phyloP scores from a whole-genome alignment of 2,329 filamentous ascomycete species.

The Talaromyces sp. region DNA sequence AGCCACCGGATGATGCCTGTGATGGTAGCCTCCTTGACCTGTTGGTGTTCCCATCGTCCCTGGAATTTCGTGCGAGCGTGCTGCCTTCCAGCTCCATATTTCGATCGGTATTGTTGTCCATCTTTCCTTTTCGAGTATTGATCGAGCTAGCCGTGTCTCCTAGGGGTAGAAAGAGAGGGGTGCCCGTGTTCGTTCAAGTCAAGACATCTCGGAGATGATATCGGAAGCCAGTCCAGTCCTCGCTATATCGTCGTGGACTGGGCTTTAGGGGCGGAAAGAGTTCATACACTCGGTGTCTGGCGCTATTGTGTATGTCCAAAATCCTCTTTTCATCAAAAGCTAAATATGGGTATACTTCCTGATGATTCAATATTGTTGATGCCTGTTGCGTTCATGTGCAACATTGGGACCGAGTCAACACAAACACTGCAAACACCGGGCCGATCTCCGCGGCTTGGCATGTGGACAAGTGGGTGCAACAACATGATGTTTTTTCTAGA shows the following conservation, averaged over 20 bases:
- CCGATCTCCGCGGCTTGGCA: not conserved
- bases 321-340: not conserved
- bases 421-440: slow-evolving; percentile 12
- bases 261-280: not conserved
- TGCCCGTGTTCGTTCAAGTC: not conserved
- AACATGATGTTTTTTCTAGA: not conserved
- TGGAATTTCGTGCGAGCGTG: slow-evolving; percentile 32
- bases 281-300: not conserved
- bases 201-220: not conserved
- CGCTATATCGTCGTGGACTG: not conserved
- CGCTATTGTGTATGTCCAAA: not conserved
- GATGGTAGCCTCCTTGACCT: slow-evolving; percentile 7
- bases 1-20: slow-evolving; percentile 27
- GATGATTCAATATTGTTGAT: not conserved
- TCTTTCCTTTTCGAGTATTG: slow-evolving; percentile 3
- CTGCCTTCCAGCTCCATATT: slow-evolving; percentile 32
- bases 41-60: slow-evolving; percentile 25
- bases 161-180: not conserved
- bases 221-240: not conserved
- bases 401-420: not conserved
- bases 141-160: not conserved
- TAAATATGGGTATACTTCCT: not conserved
- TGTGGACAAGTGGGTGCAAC: not conserved
- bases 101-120: slow-evolving; percentile 24
- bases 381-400: not conserved